A percentile compares a stretch with the other conserved stretches of the same genome.
Evolutionary conservation across 768 basidiomycete genomes (phyloP).

Genomic region (Chalciporus pseudorubinellus): DNA sequence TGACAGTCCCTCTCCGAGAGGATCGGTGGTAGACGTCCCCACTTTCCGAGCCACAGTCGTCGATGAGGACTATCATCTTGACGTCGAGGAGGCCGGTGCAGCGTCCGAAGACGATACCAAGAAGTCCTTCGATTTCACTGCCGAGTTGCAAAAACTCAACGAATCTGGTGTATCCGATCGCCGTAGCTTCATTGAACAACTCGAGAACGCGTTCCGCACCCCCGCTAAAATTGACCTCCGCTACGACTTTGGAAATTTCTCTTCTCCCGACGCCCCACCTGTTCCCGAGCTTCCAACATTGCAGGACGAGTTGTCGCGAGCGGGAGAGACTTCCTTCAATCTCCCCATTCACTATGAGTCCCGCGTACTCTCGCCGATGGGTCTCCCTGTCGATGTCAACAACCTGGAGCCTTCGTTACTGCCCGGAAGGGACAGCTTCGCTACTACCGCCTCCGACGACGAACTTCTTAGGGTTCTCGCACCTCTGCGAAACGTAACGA

Average conservation of each 20-base stretch:
- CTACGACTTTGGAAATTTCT: slow-evolving; percentile 41
- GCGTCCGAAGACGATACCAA: slow-evolving; percentile 67
- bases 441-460: slow-evolving; percentile 33
- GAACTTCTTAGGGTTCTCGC: slow-evolving; percentile 24
- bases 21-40: slow-evolving; percentile 29
- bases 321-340: slow-evolving; percentile 22
- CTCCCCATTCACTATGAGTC: slow-evolving; percentile 17
- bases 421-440: slow-evolving; percentile 35
- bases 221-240: slow-evolving; percentile 66
- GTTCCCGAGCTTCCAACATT: slow-evolving; percentile 48
- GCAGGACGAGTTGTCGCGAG: slow-evolving; percentile 26
- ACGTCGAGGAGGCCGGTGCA: slow-evolving; percentile 39
- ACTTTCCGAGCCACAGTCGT: slow-evolving; percentile 48
- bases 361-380: slow-evolving; percentile 11
- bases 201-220: slow-evolving; percentile 77
- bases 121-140: slow-evolving; percentile 83
- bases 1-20: slow-evolving; percentile 1
- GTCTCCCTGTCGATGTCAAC: slow-evolving; percentile 26
- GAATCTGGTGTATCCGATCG: slow-evolving; percentile 69
- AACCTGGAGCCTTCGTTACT: slow-evolving; percentile 36
- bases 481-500: slow-evolving; percentile 22
- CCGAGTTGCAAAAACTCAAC: slow-evolving; percentile 66
- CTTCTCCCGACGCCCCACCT: slow-evolving; percentile 46
- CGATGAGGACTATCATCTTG: slow-evolving; percentile 40
- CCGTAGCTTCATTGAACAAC: slow-evolving; percentile 76